Conservation (phyloP, 129 eudicot genomes). For the Ambrosia trifida region DNA sequence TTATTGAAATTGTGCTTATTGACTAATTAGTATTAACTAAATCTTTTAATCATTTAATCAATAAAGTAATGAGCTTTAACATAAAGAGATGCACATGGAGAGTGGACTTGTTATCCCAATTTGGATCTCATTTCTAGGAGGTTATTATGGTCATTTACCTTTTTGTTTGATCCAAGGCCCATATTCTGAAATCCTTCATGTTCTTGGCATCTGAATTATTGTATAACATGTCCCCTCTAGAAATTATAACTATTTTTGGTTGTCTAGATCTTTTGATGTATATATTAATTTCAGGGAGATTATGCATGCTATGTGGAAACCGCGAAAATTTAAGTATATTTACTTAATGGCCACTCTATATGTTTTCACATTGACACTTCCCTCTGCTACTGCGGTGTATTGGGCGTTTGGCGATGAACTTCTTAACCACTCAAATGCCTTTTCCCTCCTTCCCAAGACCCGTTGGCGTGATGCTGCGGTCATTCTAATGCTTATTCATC, state of each 20-base stretch:
- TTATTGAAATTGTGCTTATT: not conserved
- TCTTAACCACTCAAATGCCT: conserved; percentile 74
- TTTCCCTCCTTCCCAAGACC: conserved; percentile 74
- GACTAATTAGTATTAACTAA: not conserved
- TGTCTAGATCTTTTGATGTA: not conserved
- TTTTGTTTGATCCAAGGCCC: conserved; percentile 45
- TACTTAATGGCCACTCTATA: conserved; percentile 76
- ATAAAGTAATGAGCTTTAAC: not conserved
- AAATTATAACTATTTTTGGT: not conserved
- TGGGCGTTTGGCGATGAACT: conserved; percentile 90
- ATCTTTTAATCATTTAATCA: conserved; percentile 12
- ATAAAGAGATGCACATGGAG: conserved; percentile 32
- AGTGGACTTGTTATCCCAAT: conserved; percentile 21
- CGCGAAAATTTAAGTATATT: conserved; percentile 71
- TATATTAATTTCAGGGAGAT: conserved; percentile 55
- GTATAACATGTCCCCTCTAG: conserved; percentile 11
- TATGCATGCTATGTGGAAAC: conserved; percentile 98
- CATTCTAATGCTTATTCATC: conserved; percentile 85
- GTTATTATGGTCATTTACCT: conserved; percentile 35
- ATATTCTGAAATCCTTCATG: conserved; percentile 33
- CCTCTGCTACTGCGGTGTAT: conserved; percentile 74
- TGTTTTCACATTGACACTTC: conserved; percentile 74
- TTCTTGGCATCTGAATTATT: conserved; percentile 29
- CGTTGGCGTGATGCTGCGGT: conserved; percentile 74
- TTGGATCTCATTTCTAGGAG: conserved; percentile 25